Conservation (phyloP, 768 basidiomycete species). For the Chlorophyllum brunneum region DNA sequence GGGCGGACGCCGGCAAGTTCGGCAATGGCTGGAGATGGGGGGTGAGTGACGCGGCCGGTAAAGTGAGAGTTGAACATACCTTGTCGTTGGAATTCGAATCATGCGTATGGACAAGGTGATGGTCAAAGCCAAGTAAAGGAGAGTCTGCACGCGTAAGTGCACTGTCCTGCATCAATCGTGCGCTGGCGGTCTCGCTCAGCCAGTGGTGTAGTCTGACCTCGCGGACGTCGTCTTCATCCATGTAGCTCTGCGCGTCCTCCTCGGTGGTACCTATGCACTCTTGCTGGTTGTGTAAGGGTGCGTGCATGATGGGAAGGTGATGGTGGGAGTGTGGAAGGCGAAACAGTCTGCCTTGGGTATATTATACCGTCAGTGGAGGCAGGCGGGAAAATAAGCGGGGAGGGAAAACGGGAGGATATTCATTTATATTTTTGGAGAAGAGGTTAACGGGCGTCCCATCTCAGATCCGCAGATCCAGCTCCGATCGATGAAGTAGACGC, state of each 20-base stretch:
- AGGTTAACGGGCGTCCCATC: slow-evolving; percentile 7
- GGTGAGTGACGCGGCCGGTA: background rate
- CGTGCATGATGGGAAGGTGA: background rate
- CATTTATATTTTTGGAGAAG: slow-evolving; percentile 8
- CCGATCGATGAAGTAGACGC: background rate
- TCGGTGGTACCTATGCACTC: background rate
- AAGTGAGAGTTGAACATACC: background rate
- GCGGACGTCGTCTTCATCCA: slow-evolving; percentile 4
- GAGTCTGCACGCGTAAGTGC: slow-evolving; percentile 6
- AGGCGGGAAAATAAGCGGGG: slow-evolving; percentile 11
- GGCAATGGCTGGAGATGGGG: slow-evolving; percentile 1
- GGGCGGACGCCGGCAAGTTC: background rate
- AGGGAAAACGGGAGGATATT: slow-evolving; percentile 1
- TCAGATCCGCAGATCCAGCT: slow-evolving; percentile 1
- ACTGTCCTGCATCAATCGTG: background rate
- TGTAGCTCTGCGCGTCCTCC: slow-evolving; percentile 1
- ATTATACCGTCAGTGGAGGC: background rate
- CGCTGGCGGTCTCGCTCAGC: slow-evolving; percentile 2
- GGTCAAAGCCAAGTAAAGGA: slow-evolving; percentile 8
- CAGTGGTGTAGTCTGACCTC: slow-evolving; percentile 6
- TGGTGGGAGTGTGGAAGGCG: background rate
- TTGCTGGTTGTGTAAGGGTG: background rate
- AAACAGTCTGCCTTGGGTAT: background rate
- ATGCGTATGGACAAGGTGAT: background rate
- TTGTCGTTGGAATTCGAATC: background rate